Evolutionary conservation across 139 green algal species (phyloP).

Genomic region (Tetradesmus obliquus): DNA sequence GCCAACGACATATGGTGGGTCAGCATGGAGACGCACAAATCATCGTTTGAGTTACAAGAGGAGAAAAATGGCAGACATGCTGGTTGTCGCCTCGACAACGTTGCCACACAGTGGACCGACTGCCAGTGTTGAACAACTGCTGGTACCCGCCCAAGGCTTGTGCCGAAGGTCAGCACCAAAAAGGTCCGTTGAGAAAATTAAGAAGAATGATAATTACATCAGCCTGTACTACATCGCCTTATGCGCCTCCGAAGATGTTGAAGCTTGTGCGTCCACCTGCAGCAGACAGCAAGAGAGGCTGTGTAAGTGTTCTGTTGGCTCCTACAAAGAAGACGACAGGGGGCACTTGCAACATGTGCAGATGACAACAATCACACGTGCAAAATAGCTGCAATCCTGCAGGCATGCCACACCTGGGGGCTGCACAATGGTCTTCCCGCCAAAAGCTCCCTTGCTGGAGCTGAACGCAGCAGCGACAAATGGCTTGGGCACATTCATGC

Average conservation of each 20-base stretch:
- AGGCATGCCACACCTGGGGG: neutral
- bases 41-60: too few relatives aligned
- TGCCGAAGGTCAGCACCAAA: too few relatives aligned
- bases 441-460: conserved; percentile 24
- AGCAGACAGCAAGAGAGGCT: neutral
- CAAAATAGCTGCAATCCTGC: neutral
- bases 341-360: neutral
- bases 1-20: too few relatives aligned
- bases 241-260: neutral
- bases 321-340: neutral
- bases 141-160: too few relatives aligned
- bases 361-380: neutral
- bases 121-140: too few relatives aligned
- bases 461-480: neutral
- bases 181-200: too few relatives aligned
- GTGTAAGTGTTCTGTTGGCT: neutral
- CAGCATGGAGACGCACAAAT: too few relatives aligned
- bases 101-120: too few relatives aligned
- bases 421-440: conserved; percentile 23
- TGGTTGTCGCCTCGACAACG: too few relatives aligned
- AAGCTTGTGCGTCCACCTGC: neutral
- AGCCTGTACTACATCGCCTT: neutral
- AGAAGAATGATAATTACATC: too few relatives aligned
- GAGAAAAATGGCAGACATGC: too few relatives aligned
- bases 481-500: neutral